Evolutionary conservation across 106 monocot species (phyloP).

Genomic region (Dendrobium nobile): DNA sequence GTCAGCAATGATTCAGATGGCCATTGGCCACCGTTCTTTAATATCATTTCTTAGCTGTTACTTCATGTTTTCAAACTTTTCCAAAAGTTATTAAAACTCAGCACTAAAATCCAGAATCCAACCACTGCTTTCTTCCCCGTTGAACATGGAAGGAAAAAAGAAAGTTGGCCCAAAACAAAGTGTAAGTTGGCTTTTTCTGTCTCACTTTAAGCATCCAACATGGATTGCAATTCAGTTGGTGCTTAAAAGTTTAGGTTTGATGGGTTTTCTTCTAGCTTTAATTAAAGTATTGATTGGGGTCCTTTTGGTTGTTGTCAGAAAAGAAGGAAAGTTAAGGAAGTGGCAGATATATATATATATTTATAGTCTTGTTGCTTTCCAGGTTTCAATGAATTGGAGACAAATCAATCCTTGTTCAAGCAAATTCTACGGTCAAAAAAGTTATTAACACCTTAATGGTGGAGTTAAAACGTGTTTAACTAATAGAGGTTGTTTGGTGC

Average conservation of each 20-base stretch:
- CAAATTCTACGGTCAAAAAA: too few species aligned
- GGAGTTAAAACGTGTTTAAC: too few species aligned
- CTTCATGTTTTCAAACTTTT: neutral
- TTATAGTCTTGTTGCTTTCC: too few species aligned
- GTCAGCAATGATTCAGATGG: conserved; percentile 1
- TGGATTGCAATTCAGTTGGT: neutral
- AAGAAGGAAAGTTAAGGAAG: too few species aligned
- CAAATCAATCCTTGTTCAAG: too few species aligned
- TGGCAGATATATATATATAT: too few species aligned
- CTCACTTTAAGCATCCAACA: neutral
- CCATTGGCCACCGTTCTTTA: neutral
- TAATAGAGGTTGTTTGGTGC: too few species aligned
- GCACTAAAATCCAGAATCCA: too few species aligned
- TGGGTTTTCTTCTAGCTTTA: neutral
- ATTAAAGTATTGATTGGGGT: too few species aligned
- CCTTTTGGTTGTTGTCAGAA: too few species aligned
- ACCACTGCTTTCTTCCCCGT: neutral
- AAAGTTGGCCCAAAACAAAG: neutral
- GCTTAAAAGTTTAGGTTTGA: neutral
- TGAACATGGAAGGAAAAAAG: neutral
- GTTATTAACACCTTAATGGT: too few species aligned
- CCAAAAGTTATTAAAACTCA: neutral
- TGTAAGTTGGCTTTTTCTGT: neutral
- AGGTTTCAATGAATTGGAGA: too few species aligned
- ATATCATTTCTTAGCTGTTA: neutral